phyloP scores from a whole-genome alignment of 2,329 filamentous ascomycete genomes.

The Colletotrichum sp. region DNA sequence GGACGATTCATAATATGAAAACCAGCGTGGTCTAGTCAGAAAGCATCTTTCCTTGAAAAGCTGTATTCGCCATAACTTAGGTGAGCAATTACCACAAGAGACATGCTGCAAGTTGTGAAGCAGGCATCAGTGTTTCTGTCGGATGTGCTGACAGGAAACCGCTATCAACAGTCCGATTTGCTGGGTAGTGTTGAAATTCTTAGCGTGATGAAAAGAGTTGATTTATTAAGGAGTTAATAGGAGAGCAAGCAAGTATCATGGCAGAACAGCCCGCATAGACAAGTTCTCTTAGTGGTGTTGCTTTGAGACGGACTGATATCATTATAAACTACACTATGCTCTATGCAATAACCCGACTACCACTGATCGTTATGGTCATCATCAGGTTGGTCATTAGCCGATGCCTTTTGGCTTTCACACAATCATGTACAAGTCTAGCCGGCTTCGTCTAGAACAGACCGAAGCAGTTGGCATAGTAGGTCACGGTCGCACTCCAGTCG shows the following conservation, averaged over 20 bases:
- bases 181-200: rapidly evolving
- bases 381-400: background rate
- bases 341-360: background rate
- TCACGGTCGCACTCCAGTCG: conserved; percentile 72
- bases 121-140: too few species aligned
- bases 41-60: background rate
- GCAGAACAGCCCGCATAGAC: background rate
- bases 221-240: background rate
- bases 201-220: background rate
- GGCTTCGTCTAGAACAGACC: conserved; percentile 30
- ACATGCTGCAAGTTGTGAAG: background rate
- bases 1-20: too few species aligned
- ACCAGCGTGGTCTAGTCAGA: too few species aligned
- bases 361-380: background rate
- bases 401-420: background rate
- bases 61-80: background rate
- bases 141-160: too few species aligned
- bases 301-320: background rate
- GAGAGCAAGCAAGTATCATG: background rate
- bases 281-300: background rate
- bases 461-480: conserved; percentile 76
- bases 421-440: background rate
- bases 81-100: rapidly evolving
- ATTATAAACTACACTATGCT: background rate
- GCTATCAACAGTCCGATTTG: background rate